A percentile compares a stretch with the other conserved stretches of the same genome.
Evolutionary conservation across 2,329 filamentous ascomycete genomes (phyloP).

Genomic region (Lecanicillium sp.): DNA sequence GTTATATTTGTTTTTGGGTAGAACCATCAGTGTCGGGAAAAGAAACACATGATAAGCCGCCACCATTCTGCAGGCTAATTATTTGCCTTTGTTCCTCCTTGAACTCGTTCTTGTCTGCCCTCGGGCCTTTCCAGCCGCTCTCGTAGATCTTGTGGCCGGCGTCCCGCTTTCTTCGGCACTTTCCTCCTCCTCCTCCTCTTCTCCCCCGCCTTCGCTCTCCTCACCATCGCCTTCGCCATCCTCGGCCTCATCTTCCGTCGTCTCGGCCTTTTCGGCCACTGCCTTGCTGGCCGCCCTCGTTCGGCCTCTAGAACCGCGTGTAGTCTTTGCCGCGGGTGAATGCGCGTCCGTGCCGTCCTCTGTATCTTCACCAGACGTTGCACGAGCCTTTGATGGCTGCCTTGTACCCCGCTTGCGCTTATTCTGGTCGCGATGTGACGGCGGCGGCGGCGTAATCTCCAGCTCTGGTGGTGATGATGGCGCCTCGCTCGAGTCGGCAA

Average conservation of each 20-base stretch:
- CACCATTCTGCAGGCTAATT: background rate
- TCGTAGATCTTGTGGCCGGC: conserved; percentile 27
- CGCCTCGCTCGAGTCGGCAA: conserved; percentile 39
- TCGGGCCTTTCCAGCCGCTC: conserved; percentile 26
- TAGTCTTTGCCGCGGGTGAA: conserved; percentile 27
- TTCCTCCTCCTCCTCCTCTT: conserved; percentile 24
- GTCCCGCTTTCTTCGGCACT: conserved; percentile 29
- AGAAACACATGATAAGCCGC: too few species aligned
- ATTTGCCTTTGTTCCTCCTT: conserved; percentile 9
- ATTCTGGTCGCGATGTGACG: conserved; percentile 3
- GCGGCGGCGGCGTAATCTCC: conserved; percentile 23
- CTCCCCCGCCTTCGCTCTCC: conserved; percentile 13
- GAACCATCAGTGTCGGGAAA: too few species aligned
- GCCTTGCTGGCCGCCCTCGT: conserved; percentile 28
- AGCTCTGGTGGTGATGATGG: conserved; percentile 37
- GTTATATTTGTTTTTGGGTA: too few species aligned
- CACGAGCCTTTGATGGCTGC: conserved; percentile 27
- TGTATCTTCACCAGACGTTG: conserved; percentile 40
- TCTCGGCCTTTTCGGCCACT: conserved; percentile 19
- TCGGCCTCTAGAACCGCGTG: conserved; percentile 34
- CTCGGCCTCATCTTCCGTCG: conserved; percentile 19
- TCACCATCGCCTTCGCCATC: conserved; percentile 16
- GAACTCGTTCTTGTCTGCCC: conserved; percentile 20
- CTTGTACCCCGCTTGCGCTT: conserved; percentile 16
- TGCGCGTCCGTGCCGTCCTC: conserved; percentile 35